A percentile compares a stretch with the other conserved stretches of the same genome.
These are phyloP conservation scores for Penicillium sp. DNA, from an alignment of 2,329 filamentous ascomycete genomes.

Conservation along the genomic window DNA sequence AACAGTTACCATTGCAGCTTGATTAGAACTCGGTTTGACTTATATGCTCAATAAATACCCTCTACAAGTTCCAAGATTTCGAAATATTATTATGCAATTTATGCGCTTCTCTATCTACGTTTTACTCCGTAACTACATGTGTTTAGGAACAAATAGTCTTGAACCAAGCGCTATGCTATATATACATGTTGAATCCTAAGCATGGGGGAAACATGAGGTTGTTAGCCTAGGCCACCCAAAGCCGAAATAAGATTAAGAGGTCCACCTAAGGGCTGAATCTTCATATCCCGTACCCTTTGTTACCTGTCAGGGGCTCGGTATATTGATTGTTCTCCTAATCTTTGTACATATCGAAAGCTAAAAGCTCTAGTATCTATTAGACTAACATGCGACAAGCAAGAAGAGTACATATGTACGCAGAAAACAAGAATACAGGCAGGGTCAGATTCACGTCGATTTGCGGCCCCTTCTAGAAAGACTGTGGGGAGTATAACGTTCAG, in stretches of 20 bases:
- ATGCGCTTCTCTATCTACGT: too few relatives aligned
- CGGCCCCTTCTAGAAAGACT: too few relatives aligned
- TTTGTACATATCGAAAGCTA: not conserved
- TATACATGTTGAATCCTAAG: not conserved
- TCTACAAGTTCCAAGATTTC: too few relatives aligned
- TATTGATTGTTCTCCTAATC: not conserved
- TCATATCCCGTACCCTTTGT: not conserved
- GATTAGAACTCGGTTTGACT: too few relatives aligned
- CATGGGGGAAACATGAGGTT: not conserved
- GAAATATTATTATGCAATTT: too few relatives aligned
- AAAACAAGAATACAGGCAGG: too few relatives aligned
- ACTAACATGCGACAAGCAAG: not conserved
- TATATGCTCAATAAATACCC: too few relatives aligned
- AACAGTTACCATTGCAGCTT: too few relatives aligned
- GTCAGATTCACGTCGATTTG: too few relatives aligned
- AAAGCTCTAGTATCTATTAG: not conserved
- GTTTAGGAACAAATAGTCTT: not conserved
- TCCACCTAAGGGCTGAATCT: not conserved
- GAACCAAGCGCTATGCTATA: not conserved
- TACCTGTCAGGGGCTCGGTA: constrained; percentile 3
- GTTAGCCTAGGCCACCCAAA: too few relatives aligned
- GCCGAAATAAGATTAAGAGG: not conserved
- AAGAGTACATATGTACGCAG: too few relatives aligned
- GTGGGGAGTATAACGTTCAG: not conserved
- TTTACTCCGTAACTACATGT: too few relatives aligned